phyloP scores from a whole-genome alignment of 108 stramenopile species.

The Nannochloropsis gaditana region DNA sequence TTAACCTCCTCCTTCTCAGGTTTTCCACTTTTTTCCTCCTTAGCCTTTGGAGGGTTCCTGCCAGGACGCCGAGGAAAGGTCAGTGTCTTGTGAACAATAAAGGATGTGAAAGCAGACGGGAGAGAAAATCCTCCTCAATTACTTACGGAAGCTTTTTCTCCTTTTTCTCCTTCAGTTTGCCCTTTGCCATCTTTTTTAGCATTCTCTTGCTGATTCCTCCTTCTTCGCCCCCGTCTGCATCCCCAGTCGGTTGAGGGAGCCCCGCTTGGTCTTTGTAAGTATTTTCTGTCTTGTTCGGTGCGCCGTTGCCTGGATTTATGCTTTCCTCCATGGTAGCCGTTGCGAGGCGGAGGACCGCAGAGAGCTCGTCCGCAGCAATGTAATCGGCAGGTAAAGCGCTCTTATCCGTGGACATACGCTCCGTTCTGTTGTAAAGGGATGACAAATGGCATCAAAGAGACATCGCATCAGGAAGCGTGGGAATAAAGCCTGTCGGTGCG shows the following conservation, averaged over 20 bases:
- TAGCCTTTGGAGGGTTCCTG: background rate
- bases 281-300: background rate
- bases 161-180: constrained; percentile 29
- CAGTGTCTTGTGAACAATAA: background rate
- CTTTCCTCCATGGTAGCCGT: constrained; percentile 12
- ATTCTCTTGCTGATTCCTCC: constrained; percentile 21
- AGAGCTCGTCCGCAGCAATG: background rate
- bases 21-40: background rate
- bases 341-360: background rate
- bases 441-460: too few relatives aligned
- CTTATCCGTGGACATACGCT: background rate
- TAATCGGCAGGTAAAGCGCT: background rate
- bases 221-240: background rate
- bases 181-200: constrained; percentile 21
- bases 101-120: too few relatives aligned
- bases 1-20: background rate
- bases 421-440: too few relatives aligned
- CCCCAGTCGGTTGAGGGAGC: background rate
- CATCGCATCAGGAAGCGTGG: too few relatives aligned
- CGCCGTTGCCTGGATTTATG: background rate
- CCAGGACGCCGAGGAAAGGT: background rate
- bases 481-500: too few relatives aligned
- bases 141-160: constrained; percentile 5
- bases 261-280: background rate
- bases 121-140: too few relatives aligned